Base-by-base conservation (phyloP, 164 flowering plant genomes). In the Aristolochia fimbriata region DNA sequence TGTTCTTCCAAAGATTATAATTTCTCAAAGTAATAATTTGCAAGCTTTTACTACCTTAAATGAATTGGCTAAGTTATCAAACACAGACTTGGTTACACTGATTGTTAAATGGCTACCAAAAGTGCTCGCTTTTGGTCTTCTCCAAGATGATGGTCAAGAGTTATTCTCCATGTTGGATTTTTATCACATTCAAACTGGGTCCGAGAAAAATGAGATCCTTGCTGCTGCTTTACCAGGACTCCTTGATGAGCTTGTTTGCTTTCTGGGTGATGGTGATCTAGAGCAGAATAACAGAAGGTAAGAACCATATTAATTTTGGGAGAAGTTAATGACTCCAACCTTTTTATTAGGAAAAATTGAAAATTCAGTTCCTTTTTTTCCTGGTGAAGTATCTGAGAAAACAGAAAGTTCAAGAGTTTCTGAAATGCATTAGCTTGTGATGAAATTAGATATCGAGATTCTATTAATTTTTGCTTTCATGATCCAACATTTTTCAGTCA, bases 171-270 rank as follows among this genome's bases (percentile, higher is more conserved):
- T 86, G 33, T 80, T 94, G 81, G 79, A 88, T 69, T 88, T 91
- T 72, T 94, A 94, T 80, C 84, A 84, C 58, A 75, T 67, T 31
- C 91, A 91, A 58, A 88, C 87, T 73, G 91, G 90, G 57, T 91
- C 96, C 30, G 80, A 82, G 75, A 84, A 76, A 71, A 79, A 82
- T 66, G 97, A 91, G 71, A 85, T 94, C 21, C 91, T 91, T 81
- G 85, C 91, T 55, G 99, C 96, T 68, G 99, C 96, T 65, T 78
- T 94, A 70, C 96, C 97, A 60, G 97, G 93, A 65, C 89, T 94
- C 66, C 78, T 94, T 45, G 93, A 91, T 70, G 99, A 94, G 75
- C 94, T 94, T 72, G 73, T 94, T 27, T 90, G 99, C 80, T 94
- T 87, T 73, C 54, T 70, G 25, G 91, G 86, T 65, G 83, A 75